Evolutionary conservation across 2,329 filamentous ascomycete genomes (phyloP).

Genomic region (Cladosporium sp.): DNA sequence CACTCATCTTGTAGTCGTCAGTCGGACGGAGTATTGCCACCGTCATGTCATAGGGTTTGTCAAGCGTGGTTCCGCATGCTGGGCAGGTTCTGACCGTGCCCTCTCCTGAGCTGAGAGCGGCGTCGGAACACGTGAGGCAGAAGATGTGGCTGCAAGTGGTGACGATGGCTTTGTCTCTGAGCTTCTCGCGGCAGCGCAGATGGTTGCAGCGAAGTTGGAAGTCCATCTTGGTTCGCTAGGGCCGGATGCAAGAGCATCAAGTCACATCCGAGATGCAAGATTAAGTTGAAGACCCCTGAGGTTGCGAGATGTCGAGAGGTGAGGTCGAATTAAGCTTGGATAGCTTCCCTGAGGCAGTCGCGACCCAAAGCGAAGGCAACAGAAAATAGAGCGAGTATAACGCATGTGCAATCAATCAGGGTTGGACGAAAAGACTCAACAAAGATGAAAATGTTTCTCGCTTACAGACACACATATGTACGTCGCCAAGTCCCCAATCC

Average conservation of each 20-base stretch:
- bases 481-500: too few species aligned
- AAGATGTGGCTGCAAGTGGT: constrained; percentile 94
- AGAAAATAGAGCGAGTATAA: too few species aligned
- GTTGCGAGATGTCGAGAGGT: not conserved
- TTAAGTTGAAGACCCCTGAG: too few species aligned
- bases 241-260: too few species aligned
- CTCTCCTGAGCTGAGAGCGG: constrained; percentile 54
- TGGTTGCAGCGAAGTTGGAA: constrained; percentile 73
- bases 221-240: constrained; percentile 55
- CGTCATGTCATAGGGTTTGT: constrained; percentile 70
- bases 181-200: constrained; percentile 66
- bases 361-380: too few species aligned
- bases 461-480: too few species aligned
- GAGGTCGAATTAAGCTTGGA: too few species aligned
- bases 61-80: constrained; percentile 66
- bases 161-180: constrained; percentile 70
- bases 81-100: constrained; percentile 62
- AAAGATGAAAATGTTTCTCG: too few species aligned
- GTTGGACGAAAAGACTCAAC: too few species aligned
- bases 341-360: too few species aligned
- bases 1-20: constrained; percentile 86
- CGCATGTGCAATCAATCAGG: too few species aligned
- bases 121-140: constrained; percentile 69
- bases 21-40: constrained; percentile 68
- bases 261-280: too few species aligned